These are phyloP conservation scores for Cryptosporidium bovis DNA, from an alignment of 169 alveolate species.

Conservation along the genomic window DNA sequence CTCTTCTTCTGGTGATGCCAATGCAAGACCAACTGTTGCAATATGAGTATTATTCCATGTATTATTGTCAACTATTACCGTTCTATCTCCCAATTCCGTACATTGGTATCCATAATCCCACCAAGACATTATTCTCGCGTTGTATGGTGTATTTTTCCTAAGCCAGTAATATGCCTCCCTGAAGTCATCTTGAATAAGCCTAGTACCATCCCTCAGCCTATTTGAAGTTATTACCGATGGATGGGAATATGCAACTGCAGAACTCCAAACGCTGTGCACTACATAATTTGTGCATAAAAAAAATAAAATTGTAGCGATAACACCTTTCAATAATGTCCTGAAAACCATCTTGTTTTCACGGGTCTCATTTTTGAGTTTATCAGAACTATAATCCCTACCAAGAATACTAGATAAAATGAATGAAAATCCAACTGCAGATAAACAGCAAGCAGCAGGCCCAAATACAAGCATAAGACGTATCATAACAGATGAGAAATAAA, in stretches of 20 bases:
- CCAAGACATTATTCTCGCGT: slow-evolving; percentile 96
- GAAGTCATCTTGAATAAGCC: slow-evolving; percentile 95
- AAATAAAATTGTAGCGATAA: slow-evolving; percentile 56
- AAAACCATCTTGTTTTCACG: slow-evolving; percentile 2
- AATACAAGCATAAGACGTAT: slow-evolving; percentile 94
- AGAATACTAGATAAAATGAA: slow-evolving; percentile 82
- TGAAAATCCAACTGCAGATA: slow-evolving; percentile 94
- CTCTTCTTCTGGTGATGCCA: slow-evolving; percentile 94
- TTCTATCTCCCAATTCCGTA: slow-evolving; percentile 95
- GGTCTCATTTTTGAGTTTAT: background rate
- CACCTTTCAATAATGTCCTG: background rate
- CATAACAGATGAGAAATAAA: slow-evolving; percentile 96
- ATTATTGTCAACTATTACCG: slow-evolving; percentile 97
- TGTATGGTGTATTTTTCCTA: slow-evolving; percentile 92
- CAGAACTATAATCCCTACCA: slow-evolving; percentile 22
- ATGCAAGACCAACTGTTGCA: slow-evolving; percentile 95
- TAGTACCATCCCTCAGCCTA: slow-evolving; percentile 85
- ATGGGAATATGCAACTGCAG: slow-evolving; percentile 92
- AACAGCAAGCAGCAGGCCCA: slow-evolving; percentile 93
- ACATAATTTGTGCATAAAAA: slow-evolving; percentile 81
- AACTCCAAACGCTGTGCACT: slow-evolving; percentile 91
- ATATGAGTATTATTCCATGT: slow-evolving; percentile 98
- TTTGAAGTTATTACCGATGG: slow-evolving; percentile 92
- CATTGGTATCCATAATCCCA: slow-evolving; percentile 99
- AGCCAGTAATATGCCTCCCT: slow-evolving; percentile 99